phyloP scores from a whole-genome alignment of 164 flowering plant species.

The Piper betle region DNA sequence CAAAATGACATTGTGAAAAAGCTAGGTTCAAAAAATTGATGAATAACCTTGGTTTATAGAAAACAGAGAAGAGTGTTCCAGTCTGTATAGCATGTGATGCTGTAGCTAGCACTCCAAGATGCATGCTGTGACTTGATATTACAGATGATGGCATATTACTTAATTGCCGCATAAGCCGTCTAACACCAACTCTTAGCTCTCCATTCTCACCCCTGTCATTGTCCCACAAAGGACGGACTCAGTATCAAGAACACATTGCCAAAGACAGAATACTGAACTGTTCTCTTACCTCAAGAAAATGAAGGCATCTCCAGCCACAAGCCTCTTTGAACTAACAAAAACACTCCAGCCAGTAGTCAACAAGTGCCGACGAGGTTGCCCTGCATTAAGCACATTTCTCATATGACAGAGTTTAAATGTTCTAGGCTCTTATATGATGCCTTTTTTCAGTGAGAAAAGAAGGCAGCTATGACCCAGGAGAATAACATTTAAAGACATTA shows the following conservation, averaged over 20 bases:
- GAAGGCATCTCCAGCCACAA: conserved; percentile 90
- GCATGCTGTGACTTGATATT: conserved; percentile 97
- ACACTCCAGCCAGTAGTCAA: conserved; percentile 94
- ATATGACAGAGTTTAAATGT: neutral
- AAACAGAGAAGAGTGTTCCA: conserved; percentile 75
- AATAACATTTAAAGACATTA: too few species aligned
- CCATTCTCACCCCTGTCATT: conserved; percentile 71
- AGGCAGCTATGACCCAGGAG: too few species aligned
- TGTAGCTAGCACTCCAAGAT: conserved; percentile 92
- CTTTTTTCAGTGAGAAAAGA: too few species aligned
- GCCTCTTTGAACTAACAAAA: conserved; percentile 79
- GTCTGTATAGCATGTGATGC: conserved; percentile 91
- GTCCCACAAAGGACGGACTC: neutral
- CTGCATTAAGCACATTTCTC: conserved; percentile 21
- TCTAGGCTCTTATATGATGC: neutral
- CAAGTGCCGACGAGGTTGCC: conserved; percentile 87
- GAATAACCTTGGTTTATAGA: conserved; percentile 82
- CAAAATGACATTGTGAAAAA: neutral
- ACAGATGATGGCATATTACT: conserved; percentile 86
- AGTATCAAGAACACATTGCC: neutral
- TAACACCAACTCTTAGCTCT: conserved; percentile 87
- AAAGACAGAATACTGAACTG: neutral
- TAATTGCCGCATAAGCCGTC: conserved; percentile 73
- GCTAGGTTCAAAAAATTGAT: neutral
- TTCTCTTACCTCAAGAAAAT: conserved; percentile 61